Conservation (phyloP, 176 grass and related monocot genomes). For the Tillandsia fasciculata region DNA sequence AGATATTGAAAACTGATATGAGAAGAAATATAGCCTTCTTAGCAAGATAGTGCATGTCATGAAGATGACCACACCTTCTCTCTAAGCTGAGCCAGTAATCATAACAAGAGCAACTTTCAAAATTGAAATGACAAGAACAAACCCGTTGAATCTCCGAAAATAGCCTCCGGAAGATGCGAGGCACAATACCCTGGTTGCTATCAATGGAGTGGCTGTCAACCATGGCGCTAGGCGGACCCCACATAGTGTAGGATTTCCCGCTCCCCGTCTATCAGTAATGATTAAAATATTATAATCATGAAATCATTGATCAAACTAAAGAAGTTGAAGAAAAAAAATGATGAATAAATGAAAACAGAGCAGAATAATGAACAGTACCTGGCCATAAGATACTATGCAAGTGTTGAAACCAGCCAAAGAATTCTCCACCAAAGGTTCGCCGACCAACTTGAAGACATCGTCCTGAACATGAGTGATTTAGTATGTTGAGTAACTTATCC, state of each 20-base stretch:
- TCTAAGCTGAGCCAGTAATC: background rate
- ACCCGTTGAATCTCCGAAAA: constrained; percentile 71
- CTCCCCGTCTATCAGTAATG: constrained; percentile 53
- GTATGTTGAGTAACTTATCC: background rate
- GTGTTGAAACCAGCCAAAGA: constrained; percentile 87
- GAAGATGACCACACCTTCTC: too few relatives aligned
- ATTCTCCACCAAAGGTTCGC: constrained; percentile 51
- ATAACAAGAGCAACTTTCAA: background rate
- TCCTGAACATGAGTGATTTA: constrained; percentile 34
- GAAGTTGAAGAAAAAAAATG: background rate
- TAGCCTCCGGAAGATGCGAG: constrained; percentile 74
- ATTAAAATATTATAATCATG: constrained; percentile 11
- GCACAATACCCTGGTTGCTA: constrained; percentile 43
- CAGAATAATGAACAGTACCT: constrained; percentile 28
- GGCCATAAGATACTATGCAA: constrained; percentile 75
- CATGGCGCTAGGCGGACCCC: constrained; percentile 79
- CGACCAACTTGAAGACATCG: constrained; percentile 60
- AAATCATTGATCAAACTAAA: background rate
- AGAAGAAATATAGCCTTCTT: too few relatives aligned
- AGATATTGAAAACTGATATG: background rate
- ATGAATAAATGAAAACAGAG: background rate
- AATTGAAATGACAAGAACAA: constrained; percentile 7
- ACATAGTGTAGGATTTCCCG: constrained; percentile 96
- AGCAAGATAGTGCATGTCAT: too few relatives aligned
- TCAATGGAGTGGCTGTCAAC: constrained; percentile 35